Percentiles rank a stretch among this genome's conserved stretches.
phyloP scores from a whole-genome alignment of 148 eudicot species.

The Dianthus caryophyllus region DNA sequence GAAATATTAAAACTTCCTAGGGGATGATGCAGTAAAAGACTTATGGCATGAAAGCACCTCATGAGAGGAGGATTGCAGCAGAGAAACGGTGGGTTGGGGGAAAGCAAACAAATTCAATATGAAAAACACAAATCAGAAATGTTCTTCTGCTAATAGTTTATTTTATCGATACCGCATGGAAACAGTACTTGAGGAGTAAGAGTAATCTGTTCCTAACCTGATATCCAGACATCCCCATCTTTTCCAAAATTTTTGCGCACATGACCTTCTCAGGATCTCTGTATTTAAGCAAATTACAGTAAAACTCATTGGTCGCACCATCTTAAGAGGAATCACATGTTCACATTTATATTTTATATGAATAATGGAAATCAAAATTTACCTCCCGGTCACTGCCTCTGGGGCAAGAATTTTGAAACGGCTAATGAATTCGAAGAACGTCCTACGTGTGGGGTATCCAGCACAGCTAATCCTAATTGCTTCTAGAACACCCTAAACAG shows the following conservation, averaged over 20 bases:
- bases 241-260: constrained; percentile 78
- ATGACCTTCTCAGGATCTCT: constrained; percentile 65
- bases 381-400: constrained; percentile 69
- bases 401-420: constrained; percentile 87
- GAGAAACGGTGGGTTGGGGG: neutral
- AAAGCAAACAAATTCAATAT: neutral
- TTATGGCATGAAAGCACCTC: neutral
- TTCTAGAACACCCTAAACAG: constrained; percentile 90
- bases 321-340: constrained; percentile 15
- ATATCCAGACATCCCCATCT: constrained; percentile 70
- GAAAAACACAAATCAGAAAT: neutral
- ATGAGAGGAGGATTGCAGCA: neutral
- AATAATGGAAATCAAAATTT: constrained; percentile 31
- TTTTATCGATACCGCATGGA: neutral
- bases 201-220: constrained; percentile 44
- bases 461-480: constrained; percentile 97
- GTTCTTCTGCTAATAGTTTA: neutral
- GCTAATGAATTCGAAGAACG: constrained; percentile 71
- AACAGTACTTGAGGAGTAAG: constrained; percentile 2
- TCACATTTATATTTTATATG: neutral
- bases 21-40: neutral
- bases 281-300: constrained; percentile 27
- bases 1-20: neutral
- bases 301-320: constrained; percentile 1
- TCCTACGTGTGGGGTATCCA: constrained; percentile 89